Evolutionary conservation across 1,284 basidiomycete genomes (phyloP).

Genomic region (Ceratobasidium sp.): DNA sequence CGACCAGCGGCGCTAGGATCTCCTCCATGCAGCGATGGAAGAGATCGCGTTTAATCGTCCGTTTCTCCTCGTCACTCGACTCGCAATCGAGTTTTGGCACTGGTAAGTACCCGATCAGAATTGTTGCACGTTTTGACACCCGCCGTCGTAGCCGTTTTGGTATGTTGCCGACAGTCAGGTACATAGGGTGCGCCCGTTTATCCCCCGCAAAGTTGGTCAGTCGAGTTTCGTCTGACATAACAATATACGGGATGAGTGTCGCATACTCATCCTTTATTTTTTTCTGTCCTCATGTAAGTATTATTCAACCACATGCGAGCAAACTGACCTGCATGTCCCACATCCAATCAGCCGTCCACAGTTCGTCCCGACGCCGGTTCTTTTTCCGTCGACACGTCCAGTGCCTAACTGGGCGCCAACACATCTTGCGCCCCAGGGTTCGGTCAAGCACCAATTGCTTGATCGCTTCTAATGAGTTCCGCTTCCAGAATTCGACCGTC

Average conservation of each 20-base stretch:
- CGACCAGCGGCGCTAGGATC: slow-evolving; percentile 29
- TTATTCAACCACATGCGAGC: background rate
- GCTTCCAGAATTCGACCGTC: slow-evolving; percentile 48
- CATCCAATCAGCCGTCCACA: slow-evolving; percentile 36
- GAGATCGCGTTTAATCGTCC: background rate
- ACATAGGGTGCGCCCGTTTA: slow-evolving; percentile 40
- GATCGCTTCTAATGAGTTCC: slow-evolving; percentile 51
- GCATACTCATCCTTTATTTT: slow-evolving; percentile 2
- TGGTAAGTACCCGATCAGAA: slow-evolving; percentile 39
- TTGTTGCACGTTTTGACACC: slow-evolving; percentile 9
- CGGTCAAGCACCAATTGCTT: slow-evolving; percentile 43
- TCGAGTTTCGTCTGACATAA: slow-evolving; percentile 38
- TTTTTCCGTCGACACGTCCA: background rate
- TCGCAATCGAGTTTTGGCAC: slow-evolving; percentile 11
- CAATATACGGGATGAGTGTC: slow-evolving; percentile 23
- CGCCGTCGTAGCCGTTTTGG: slow-evolving; percentile 27
- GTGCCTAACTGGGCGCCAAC: slow-evolving; percentile 10
- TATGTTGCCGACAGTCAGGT: slow-evolving; percentile 41
- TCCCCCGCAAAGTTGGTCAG: slow-evolving; percentile 35
- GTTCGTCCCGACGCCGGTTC: slow-evolving; percentile 12
- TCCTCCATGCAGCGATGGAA: slow-evolving; percentile 19
- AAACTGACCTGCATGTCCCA: slow-evolving; percentile 34
- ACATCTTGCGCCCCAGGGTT: slow-evolving; percentile 14
- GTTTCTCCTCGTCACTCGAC: background rate
- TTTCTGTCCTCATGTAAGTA: slow-evolving; percentile 27